Evolutionary conservation across 2,329 filamentous ascomycete genomes (phyloP), one percentile per base, ranked within the genome.

Genomic region (Clonostachys chloroleuca): DNA sequence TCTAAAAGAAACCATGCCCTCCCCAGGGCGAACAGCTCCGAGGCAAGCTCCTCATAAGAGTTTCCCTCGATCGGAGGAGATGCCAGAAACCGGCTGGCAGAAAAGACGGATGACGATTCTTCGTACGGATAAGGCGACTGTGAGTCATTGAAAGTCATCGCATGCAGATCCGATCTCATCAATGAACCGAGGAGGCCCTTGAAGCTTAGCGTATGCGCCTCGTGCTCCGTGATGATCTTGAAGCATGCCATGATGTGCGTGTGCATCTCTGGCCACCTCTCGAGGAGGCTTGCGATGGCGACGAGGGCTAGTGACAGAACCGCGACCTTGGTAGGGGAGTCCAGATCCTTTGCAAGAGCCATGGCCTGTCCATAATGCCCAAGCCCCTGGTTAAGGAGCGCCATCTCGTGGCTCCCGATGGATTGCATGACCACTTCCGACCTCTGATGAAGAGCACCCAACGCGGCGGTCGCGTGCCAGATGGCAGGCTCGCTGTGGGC

Each of bases 401-500:
- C 46, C 12, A 61, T 46, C 20, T 55, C 49, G 24, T 30, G 24
- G 9, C 24, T 30, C 24, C 24, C 24, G 24, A 30, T 10, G 24
- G 24, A 10, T 30, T 30, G 8, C 9, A 30, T 9, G 24, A 30
- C 24, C 34, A 55, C 49, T 14, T 40, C 37, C 9, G 34, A 6
- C 2, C 54, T 52, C 16, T 60, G 60, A 37, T 68, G 64, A 41
- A 69, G 51, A 5, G 64, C 64, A 1, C 65, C 66, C 4, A 68
- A 41, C 0, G 64, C 64, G 6, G 65, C 58, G 0, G 60, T 60
- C 4, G 62, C 63, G 34, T 62, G 59, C 65, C 64, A 68, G 1
- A 64, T 57, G 5, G 65, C 62, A 9, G 62, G 61, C 45, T 67
- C 63, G 42, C 46, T 49, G 46, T 66, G 62, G 0, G 65, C 62